Evolutionary conservation across 768 basidiomycete genomes (phyloP).

Genomic region (Boletus patriciae): DNA sequence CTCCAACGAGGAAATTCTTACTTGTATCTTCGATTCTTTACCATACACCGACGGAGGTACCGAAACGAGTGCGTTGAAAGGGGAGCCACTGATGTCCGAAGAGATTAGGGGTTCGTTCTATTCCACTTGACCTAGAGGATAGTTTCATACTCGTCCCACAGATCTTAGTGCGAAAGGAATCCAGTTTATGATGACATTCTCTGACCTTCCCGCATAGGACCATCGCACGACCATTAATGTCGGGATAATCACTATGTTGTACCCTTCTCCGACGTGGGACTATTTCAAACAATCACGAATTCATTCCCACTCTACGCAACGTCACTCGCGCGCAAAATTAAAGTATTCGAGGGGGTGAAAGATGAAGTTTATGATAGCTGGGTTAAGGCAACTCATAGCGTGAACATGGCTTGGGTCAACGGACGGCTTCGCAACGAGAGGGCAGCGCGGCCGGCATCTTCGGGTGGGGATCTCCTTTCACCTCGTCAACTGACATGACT

Average conservation of each 20-base stretch:
- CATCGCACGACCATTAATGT: constrained; percentile 15
- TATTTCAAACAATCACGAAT: constrained; percentile 69
- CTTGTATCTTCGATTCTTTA: constrained; percentile 33
- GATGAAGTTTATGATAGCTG: no score
- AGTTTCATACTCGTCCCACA: constrained; percentile 18
- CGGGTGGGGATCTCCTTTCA: constrained; percentile 38
- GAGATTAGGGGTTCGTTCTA: constrained; percentile 55
- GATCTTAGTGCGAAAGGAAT: constrained; percentile 72
- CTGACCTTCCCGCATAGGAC: constrained; percentile 43
- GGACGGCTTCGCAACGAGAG: no score
- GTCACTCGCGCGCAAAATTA: constrained; percentile 68
- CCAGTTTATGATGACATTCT: constrained; percentile 71
- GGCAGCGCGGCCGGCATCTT: constrained; percentile 56
- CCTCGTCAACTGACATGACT: neutral
- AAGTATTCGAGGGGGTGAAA: constrained; percentile 46
- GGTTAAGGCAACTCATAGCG: no score
- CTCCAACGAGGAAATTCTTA: constrained; percentile 22
- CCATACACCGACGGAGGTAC: constrained; percentile 29
- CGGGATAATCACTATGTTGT: constrained; percentile 12
- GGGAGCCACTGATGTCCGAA: constrained; percentile 46
- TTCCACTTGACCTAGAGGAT: neutral
- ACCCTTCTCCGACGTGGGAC: constrained; percentile 15
- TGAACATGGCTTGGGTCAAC: no score
- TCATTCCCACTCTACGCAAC: constrained; percentile 89
- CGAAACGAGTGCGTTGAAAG: constrained; percentile 38